Conservation (phyloP, 768 basidiomycete genomes). For the Amanita inopinata region DNA sequence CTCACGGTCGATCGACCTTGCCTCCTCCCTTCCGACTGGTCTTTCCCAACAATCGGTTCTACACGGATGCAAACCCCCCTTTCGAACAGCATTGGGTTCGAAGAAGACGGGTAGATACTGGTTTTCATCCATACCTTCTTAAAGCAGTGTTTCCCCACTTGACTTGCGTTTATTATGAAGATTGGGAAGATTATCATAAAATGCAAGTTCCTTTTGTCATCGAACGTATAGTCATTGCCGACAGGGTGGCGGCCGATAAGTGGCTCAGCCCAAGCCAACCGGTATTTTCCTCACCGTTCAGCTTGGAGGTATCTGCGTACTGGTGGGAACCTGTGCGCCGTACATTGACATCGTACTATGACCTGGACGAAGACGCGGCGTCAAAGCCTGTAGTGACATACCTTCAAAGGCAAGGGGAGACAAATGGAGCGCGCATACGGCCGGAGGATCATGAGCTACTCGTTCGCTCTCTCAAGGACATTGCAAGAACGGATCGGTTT, state of each 20-base stretch:
- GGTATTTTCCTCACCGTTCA: conserved; percentile 32
- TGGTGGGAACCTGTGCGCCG: conserved; percentile 65
- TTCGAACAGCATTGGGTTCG: conserved; percentile 25
- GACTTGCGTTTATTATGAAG: conserved; percentile 56
- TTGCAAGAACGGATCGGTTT: conserved; percentile 43
- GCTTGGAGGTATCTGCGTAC: conserved; percentile 33
- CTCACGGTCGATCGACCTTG: conserved; percentile 39
- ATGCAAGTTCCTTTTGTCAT: conserved; percentile 64
- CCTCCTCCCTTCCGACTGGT: conserved; percentile 66
- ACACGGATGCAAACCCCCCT: conserved; percentile 35
- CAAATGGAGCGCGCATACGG: conserved; percentile 38
- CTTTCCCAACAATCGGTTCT: conserved; percentile 59
- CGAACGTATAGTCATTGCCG: conserved; percentile 69
- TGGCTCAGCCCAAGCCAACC: conserved; percentile 24
- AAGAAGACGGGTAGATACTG: conserved; percentile 43
- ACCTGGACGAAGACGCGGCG: conserved; percentile 16
- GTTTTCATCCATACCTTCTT: conserved; percentile 62
- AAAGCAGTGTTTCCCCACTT: conserved; percentile 70
- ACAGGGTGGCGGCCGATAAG: conserved; percentile 53
- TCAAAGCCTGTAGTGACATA: conserved; percentile 52
- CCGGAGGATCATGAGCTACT: conserved; percentile 51
- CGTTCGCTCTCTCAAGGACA: conserved; percentile 40
- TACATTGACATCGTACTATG: conserved; percentile 35
- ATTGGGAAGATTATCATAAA: conserved; percentile 68
- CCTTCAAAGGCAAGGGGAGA: conserved; percentile 50